Conservation (phyloP, 345 rosid species). For the Eucalyptus coolabah region DNA sequence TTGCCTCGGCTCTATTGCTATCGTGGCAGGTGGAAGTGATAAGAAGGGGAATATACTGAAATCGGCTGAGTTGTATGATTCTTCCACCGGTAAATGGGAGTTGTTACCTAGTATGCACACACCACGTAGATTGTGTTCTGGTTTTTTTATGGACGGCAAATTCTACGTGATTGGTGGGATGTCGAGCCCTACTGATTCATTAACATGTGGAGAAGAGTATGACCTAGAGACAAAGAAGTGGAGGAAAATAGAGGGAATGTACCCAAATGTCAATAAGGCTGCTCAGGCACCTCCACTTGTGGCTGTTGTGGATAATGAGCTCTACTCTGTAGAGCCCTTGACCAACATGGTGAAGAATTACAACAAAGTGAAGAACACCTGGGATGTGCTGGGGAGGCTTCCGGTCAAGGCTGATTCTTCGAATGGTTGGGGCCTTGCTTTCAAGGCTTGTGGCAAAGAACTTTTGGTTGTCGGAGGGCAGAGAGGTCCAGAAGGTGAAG, state of each 20-base stretch:
- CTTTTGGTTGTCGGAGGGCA: slow-evolving; percentile 72
- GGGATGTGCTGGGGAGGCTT: slow-evolving; percentile 73
- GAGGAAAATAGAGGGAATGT: slow-evolving; percentile 66
- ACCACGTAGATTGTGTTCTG: slow-evolving; percentile 66
- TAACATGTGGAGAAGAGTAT: slow-evolving; percentile 65
- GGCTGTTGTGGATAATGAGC: slow-evolving; percentile 61
- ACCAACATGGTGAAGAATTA: slow-evolving; percentile 79
- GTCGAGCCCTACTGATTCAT: slow-evolving; percentile 46
- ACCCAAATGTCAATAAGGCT: slow-evolving; percentile 62
- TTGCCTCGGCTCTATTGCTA: slow-evolving; percentile 49
- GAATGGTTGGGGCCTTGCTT: slow-evolving; percentile 84
- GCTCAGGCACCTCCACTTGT: slow-evolving; percentile 89
- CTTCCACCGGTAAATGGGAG: slow-evolving; percentile 57
- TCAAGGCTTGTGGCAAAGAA: slow-evolving; percentile 64
- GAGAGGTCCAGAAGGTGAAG: slow-evolving; percentile 52
- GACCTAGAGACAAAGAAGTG: slow-evolving; percentile 52
- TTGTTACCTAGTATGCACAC: slow-evolving; percentile 56
- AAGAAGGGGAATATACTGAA: slow-evolving; percentile 40
- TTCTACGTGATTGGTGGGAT: slow-evolving; percentile 76
- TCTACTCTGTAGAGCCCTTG: slow-evolving; percentile 55
- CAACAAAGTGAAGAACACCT: slow-evolving; percentile 41
- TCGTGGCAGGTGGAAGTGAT: slow-evolving; percentile 73
- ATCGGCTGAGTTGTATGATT: slow-evolving; percentile 64
- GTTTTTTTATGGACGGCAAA: slow-evolving; percentile 76
- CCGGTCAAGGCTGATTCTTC: slow-evolving; percentile 70